Evolutionary conservation across 2,329 filamentous ascomycete species (phyloP).

Genomic region (Neospermospora avenae): DNA sequence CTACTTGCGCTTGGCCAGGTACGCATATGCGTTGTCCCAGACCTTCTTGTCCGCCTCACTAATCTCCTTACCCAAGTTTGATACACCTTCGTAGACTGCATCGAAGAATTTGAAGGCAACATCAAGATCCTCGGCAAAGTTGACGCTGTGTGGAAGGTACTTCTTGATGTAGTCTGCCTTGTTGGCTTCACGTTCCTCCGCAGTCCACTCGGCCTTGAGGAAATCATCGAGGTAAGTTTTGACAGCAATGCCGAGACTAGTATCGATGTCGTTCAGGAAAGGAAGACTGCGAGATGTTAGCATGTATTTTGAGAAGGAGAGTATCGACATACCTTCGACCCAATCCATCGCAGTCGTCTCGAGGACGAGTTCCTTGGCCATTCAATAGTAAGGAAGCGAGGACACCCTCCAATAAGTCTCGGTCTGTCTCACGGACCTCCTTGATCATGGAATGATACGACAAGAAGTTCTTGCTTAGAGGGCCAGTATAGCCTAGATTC

Average conservation of each 20-base stretch:
- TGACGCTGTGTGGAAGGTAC: constrained; percentile 54
- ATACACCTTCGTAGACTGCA: constrained; percentile 55
- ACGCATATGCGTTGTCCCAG: constrained; percentile 55
- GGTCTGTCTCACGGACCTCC: constrained; percentile 72
- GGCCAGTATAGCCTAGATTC: constrained; percentile 87
- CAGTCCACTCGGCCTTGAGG: constrained; percentile 52
- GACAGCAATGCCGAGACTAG: constrained; percentile 73
- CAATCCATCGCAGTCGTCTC: constrained; percentile 57
- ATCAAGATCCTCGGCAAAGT: constrained; percentile 58
- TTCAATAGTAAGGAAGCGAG: constrained; percentile 77
- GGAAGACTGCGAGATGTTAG: constrained; percentile 49
- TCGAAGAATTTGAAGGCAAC: constrained; percentile 56
- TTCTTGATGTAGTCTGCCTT: constrained; percentile 47
- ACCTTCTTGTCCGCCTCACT: constrained; percentile 44
- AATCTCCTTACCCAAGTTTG: constrained; percentile 50
- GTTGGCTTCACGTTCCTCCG: constrained; percentile 43
- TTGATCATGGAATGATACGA: constrained; percentile 81
- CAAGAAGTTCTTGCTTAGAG: constrained; percentile 84
- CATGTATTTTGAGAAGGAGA: neutral
- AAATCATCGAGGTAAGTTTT: constrained; percentile 78
- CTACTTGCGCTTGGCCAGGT: constrained; percentile 39
- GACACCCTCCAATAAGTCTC: constrained; percentile 82
- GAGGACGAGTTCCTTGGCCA: constrained; percentile 72
- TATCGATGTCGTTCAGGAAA: constrained; percentile 67
- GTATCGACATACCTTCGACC: constrained; percentile 61